phyloP scores from a whole-genome alignment of 148 eudicot genomes.

The Rhododendron ferrugineum region DNA sequence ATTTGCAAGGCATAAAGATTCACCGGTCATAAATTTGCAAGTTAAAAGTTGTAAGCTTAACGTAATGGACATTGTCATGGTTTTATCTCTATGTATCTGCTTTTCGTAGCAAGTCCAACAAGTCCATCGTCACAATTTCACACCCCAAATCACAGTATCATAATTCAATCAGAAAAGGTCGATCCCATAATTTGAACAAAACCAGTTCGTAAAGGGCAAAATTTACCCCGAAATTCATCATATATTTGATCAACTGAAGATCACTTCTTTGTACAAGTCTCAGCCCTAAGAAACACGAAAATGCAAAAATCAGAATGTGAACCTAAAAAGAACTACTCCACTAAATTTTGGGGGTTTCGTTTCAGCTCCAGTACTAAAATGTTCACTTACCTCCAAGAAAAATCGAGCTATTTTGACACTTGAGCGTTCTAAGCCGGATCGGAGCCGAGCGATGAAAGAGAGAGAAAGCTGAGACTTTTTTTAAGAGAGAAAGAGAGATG shows the following conservation, averaged over 20 bases:
- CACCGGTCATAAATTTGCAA: background rate
- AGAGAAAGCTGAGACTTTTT: background rate
- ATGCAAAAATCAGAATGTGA: background rate
- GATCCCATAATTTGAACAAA: background rate
- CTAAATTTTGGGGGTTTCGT: background rate
- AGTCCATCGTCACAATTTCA: background rate
- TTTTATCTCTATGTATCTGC: background rate
- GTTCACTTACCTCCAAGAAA: background rate
- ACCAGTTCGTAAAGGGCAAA: background rate
- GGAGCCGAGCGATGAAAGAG: slow-evolving; percentile 21
- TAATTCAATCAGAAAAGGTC: too few relatives aligned
- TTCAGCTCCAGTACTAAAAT: background rate
- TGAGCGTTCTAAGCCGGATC: slow-evolving; percentile 21
- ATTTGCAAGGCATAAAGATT: background rate
- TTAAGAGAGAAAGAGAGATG: background rate
- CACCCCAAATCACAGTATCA: background rate
- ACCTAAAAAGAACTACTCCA: background rate
- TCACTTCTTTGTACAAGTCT: slow-evolving; percentile 4
- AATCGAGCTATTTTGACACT: slow-evolving; percentile 4
- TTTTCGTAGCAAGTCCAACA: background rate
- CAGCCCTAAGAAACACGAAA: background rate
- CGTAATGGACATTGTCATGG: background rate
- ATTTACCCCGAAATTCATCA: slow-evolving; percentile 14
- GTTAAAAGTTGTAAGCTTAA: background rate
- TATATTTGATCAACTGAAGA: background rate